Conservation (phyloP, 768 basidiomycete genomes). For the Leccinum rimulosum region DNA sequence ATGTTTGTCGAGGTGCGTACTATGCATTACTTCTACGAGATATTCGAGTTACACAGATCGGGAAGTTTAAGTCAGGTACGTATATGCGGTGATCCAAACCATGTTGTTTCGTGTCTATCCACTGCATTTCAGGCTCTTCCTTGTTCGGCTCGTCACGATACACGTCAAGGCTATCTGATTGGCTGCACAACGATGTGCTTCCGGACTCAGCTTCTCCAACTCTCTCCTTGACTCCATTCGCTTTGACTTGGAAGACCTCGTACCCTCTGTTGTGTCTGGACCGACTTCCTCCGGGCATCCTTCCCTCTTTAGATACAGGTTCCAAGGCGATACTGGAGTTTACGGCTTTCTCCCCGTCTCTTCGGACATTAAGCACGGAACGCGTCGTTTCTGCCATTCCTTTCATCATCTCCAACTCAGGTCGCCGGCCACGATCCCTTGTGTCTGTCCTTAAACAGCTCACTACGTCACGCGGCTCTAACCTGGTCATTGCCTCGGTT, state of each 20-base stretch:
- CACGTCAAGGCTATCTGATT: not conserved
- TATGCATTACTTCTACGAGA: not conserved
- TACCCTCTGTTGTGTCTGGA: conserved; percentile 25
- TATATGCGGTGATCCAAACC: conserved; percentile 10
- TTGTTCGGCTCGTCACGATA: not conserved
- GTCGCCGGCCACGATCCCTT: conserved; percentile 39
- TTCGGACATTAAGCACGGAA: conserved; percentile 33
- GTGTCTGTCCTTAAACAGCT: conserved; percentile 38
- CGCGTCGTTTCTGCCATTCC: conserved; percentile 46
- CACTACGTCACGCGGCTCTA: conserved; percentile 20
- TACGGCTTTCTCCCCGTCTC: conserved; percentile 37
- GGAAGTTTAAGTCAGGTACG: conserved; percentile 23
- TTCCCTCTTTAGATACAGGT: conserved; percentile 17
- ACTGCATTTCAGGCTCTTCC: not conserved
- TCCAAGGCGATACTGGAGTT: conserved; percentile 32
- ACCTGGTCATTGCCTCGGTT: conserved; percentile 34
- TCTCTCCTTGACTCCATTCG: conserved; percentile 8
- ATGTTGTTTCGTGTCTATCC: not conserved
- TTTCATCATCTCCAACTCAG: conserved; percentile 35
- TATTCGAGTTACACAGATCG: conserved; percentile 1
- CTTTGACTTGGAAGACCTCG: conserved; percentile 5
- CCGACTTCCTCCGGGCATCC: conserved; percentile 6
- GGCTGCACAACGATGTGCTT: not conserved
- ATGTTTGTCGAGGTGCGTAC: conserved; percentile 23
- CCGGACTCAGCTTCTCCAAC: conserved; percentile 7